Evolutionary conservation across 2,329 filamentous ascomycete species (phyloP).

Genomic region (Pseudophaeomoniella oleicola): DNA sequence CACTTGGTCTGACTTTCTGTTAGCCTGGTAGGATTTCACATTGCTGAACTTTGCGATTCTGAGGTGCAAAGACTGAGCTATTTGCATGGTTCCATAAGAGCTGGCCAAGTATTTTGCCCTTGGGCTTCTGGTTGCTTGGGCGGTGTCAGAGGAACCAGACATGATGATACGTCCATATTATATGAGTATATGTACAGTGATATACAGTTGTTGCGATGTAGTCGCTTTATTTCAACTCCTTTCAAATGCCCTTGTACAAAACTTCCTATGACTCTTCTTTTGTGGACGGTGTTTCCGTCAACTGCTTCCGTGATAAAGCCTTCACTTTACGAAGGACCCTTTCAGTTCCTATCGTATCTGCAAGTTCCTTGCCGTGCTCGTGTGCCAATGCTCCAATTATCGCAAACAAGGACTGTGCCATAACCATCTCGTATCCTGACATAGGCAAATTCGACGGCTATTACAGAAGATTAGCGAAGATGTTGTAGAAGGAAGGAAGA

Average conservation of each 20-base stretch:
- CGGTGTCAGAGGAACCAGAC: constrained; percentile 75
- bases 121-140: constrained; percentile 47
- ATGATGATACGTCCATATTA: constrained; percentile 22
- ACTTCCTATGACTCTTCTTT: constrained; percentile 1
- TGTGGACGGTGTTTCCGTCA: neutral
- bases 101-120: constrained; percentile 48
- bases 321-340: constrained; percentile 45
- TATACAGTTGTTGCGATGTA: constrained; percentile 5
- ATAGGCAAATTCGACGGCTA: constrained; percentile 51
- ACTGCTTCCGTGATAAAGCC: neutral
- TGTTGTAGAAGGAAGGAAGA: constrained; percentile 4
- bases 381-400: constrained; percentile 82
- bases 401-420: constrained; percentile 66
- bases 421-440: constrained; percentile 61
- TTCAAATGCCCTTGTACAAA: constrained; percentile 7
- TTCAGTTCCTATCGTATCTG: constrained; percentile 60
- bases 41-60: constrained; percentile 53
- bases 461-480: constrained; percentile 2
- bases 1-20: constrained; percentile 55
- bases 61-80: constrained; percentile 42
- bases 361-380: constrained; percentile 67
- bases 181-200: constrained; percentile 13
- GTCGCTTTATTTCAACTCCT: constrained; percentile 7
- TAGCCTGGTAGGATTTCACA: constrained; percentile 37
- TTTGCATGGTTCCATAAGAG: constrained; percentile 51